Conservation (phyloP, 1,284 basidiomycete species). For the Veloporphyrellus conicus region DNA sequence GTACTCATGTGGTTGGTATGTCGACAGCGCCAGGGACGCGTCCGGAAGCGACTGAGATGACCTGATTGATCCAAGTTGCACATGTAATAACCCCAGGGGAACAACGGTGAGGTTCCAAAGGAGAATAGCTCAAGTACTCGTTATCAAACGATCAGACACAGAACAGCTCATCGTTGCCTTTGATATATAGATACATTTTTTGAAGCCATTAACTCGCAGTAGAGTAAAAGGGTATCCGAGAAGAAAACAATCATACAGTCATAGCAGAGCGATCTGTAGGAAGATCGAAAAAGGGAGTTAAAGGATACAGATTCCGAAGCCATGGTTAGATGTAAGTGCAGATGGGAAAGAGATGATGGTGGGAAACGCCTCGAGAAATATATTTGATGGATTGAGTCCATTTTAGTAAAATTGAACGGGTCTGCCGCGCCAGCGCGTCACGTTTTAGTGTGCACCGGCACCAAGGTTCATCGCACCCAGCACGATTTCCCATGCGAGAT, state of each 20-base stretch:
- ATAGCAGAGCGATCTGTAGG: slow-evolving; percentile 15
- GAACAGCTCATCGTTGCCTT: slow-evolving; percentile 7
- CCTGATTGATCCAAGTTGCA: not conserved
- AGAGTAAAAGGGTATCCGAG: slow-evolving; percentile 30
- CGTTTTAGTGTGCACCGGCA: slow-evolving; percentile 33
- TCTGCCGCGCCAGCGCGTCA: slow-evolving; percentile 20
- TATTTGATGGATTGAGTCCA: slow-evolving; percentile 18
- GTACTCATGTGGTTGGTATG: slow-evolving; percentile 7
- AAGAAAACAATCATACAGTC: slow-evolving; percentile 21
- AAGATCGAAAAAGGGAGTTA: slow-evolving; percentile 14
- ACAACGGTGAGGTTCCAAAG: not conserved
- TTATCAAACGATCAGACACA: not conserved
- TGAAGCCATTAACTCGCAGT: slow-evolving; percentile 27
- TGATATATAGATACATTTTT: slow-evolving; percentile 27
- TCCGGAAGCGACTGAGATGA: not conserved
- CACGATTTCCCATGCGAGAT: slow-evolving; percentile 68
- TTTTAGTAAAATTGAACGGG: slow-evolving; percentile 20
- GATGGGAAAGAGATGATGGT: slow-evolving; percentile 26
- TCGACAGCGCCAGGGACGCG: not conserved
- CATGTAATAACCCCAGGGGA: not conserved
- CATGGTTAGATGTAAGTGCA: slow-evolving; percentile 20
- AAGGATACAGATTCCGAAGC: slow-evolving; percentile 29
- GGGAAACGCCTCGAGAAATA: slow-evolving; percentile 21
- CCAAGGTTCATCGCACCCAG: slow-evolving; percentile 63
- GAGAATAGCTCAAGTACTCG: not conserved